phyloP scores from a whole-genome alignment of 148 eudicot genomes.

The Camellia lanceoleosa region DNA sequence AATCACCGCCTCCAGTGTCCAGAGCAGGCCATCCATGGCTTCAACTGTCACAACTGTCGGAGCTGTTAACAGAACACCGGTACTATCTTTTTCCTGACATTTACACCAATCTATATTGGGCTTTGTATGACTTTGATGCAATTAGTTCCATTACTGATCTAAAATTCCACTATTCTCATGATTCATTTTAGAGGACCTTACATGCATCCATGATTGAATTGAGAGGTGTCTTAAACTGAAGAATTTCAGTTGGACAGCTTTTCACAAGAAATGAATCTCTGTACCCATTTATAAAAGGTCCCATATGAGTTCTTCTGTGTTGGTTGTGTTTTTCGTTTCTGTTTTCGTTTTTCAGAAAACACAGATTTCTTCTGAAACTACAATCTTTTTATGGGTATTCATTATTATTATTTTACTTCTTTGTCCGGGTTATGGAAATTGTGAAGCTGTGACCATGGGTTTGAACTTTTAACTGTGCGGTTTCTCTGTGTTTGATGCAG shows the following conservation, averaged over 20 bases:
- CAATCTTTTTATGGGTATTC: not conserved
- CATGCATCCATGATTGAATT: no score
- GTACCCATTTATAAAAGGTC: not conserved
- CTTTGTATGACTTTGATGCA: not conserved
- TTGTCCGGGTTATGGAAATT: not conserved
- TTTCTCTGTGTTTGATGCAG: slow-evolving; percentile 22
- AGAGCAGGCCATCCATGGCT: slow-evolving; percentile 20
- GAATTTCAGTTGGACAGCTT: no score
- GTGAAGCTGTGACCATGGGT: not conserved
- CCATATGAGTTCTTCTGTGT: not conserved
- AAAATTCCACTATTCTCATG: not conserved
- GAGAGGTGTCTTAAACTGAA: no score
- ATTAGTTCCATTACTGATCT: not conserved
- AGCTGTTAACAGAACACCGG: slow-evolving; percentile 20
- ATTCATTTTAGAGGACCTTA: not conserved
- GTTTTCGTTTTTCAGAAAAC: no score
- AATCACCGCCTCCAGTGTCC: not conserved
- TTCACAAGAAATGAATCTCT: not conserved
- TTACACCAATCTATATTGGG: not conserved
- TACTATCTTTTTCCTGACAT: slow-evolving; percentile 1
- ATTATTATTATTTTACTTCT: not conserved
- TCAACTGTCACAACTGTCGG: slow-evolving; percentile 20
- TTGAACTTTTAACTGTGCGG: not conserved
- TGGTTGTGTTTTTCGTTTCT: not conserved
- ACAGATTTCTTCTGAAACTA: no score